Evolutionary conservation across 805 yeast genomes (phyloP).

Genomic region (Zygosaccharomyces gambellarensis): DNA sequence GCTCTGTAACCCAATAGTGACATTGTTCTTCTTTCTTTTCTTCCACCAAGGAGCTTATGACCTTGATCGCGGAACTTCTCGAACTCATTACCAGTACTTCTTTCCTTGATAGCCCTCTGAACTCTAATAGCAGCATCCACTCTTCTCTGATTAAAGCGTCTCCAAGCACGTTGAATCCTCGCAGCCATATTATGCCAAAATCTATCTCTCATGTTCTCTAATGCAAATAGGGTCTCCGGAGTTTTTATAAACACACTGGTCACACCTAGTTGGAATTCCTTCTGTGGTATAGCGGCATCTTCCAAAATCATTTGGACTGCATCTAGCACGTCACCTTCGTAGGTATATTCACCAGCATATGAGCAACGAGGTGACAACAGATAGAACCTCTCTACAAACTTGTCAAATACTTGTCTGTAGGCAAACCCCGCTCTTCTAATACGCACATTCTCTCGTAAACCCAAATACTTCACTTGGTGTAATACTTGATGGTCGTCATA

Average conservation of each 20-base stretch:
- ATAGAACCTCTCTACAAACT: slow-evolving; percentile 91
- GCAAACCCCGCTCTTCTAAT: slow-evolving; percentile 99
- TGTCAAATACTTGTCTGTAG: slow-evolving; percentile 92
- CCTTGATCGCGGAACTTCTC: slow-evolving; percentile 86
- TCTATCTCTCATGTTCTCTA: slow-evolving; percentile 93
- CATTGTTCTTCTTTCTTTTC: slow-evolving; percentile 86
- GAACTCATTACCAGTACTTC: slow-evolving; percentile 73
- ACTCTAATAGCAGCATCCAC: slow-evolving; percentile 79
- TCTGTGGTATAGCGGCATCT: slow-evolving; percentile 63
- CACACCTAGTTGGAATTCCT: slow-evolving; percentile 88
- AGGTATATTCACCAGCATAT: slow-evolving; percentile 77
- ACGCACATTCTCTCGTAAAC: slow-evolving; percentile 93
- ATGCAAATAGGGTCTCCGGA: slow-evolving; percentile 92
- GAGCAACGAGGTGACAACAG: slow-evolving; percentile 83
- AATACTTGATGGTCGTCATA: slow-evolving; percentile 85
- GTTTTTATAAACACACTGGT: slow-evolving; percentile 92
- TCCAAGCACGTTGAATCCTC: slow-evolving; percentile 94
- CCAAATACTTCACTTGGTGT: slow-evolving; percentile 93
- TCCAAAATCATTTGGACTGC: slow-evolving; percentile 50
- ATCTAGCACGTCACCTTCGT: slow-evolving; percentile 54
- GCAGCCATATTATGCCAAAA: slow-evolving; percentile 99
- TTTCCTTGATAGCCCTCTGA: slow-evolving; percentile 78
- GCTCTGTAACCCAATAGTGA: slow-evolving; percentile 84
- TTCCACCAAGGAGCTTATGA: slow-evolving; percentile 57
- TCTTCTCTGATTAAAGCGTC: slow-evolving; percentile 73